Evolutionary conservation across 2,329 filamentous ascomycete genomes (phyloP), one percentile per base, ranked within the genome.

Genomic region (Cyanodermella asteris): DNA sequence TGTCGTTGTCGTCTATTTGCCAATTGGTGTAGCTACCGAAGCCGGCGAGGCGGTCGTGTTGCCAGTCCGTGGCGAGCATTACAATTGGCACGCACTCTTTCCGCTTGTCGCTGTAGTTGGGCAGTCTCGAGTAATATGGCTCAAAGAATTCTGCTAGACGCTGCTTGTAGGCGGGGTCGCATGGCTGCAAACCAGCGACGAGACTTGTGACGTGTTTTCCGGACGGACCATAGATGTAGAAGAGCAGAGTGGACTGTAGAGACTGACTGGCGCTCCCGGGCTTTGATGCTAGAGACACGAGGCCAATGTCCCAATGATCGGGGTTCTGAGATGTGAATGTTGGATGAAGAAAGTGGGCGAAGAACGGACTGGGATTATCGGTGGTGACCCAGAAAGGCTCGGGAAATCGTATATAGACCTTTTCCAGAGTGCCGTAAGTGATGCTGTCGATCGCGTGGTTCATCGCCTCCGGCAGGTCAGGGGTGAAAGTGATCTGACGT

Each of bases 21-120:
- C 91, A 91, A 45, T 91, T 91, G 26, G 61, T 64, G 46, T 91
- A 91, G 38, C 71, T 76, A 5, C 81, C 81, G 40, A 73, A 67
- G 0, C 81, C 81, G 0, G 81, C 75, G 16, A 81, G 61, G 10
- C 74, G 65, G 40, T 91, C 81, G 23, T 61, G 61, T 15, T 75
- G 58, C 81, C 81, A 91, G 29, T 63, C 59, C 0, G 80, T 87
- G 0, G 75, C 67, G 4, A 81, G 53, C 18, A 69, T 61, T 1
- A 56, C 62, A 1, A 46, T 49, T 0, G 81, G 77, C 18, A 52
- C 53, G 41, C 77, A 87, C 8, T 13, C 18, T 12, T 16, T n/a
- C n/a, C n/a, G n/a, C n/a, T n/a, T n/a, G n/a, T n/a, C n/a, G 10
- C 16, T 10, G 49, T 76, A 91, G 32, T 70, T 58, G 0, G 75